phyloP scores from a whole-genome alignment of 306 rosid genomes.

The Vicia faba region DNA sequence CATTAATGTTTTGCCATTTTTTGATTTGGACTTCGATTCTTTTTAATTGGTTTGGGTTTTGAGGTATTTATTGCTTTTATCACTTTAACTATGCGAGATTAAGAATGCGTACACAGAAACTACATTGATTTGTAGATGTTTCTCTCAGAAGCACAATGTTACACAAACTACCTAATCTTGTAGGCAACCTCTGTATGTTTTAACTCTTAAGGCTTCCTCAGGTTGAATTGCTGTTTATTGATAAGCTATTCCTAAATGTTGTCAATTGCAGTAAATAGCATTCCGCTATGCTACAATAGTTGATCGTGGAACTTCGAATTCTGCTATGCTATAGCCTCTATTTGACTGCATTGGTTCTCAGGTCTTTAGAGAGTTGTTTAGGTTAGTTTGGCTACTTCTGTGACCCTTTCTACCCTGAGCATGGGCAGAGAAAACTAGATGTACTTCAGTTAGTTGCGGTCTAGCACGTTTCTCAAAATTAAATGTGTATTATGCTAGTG shows the following conservation, averaged over 20 bases:
- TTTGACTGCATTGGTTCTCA: not conserved
- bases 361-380: constrained; percentile 10
- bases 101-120: not conserved
- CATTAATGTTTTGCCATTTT: not conserved
- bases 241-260: not conserved
- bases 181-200: not conserved
- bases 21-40: not conserved
- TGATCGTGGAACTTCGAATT: not conserved
- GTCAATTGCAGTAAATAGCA: too few species aligned
- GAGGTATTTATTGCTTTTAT: constrained; percentile 1
- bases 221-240: constrained; percentile 11
- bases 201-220: not conserved
- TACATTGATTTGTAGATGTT: constrained; percentile 6
- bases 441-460: not conserved
- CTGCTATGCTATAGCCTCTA: not conserved
- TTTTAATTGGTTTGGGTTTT: constrained; percentile 11
- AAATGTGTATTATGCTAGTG: not conserved
- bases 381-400: constrained; percentile 14
- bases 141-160: not conserved
- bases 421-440: not conserved
- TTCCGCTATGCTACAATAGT: too few species aligned
- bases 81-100: constrained; percentile 1
- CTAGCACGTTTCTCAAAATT: not conserved
- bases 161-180: not conserved
- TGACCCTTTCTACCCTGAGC: not conserved